Evolutionary conservation across 192 early-diverging fungal species (phyloP).

Genomic region (Dimargaris cristalligena): DNA sequence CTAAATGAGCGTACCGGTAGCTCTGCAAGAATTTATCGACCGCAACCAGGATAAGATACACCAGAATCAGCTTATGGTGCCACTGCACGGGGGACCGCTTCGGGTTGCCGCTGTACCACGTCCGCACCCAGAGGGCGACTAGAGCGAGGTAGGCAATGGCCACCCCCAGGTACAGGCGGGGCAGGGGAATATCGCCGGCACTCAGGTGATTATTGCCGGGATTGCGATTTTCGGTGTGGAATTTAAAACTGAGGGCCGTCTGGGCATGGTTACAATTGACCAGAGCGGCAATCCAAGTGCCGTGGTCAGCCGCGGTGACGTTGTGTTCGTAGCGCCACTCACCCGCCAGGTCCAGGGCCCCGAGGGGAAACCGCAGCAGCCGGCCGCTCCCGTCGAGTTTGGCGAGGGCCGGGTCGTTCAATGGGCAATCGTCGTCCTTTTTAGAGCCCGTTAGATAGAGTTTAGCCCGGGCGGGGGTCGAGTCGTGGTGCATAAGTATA

Average conservation of each 20-base stretch:
- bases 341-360: slow-evolving; percentile 5
- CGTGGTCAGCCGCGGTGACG: slow-evolving; percentile 19
- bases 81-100: neutral
- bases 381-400: slow-evolving; percentile 23
- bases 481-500: slow-evolving; percentile 14
- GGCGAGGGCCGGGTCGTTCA: slow-evolving; percentile 23
- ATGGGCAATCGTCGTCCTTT: slow-evolving; percentile 15
- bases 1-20: slow-evolving; percentile 17
- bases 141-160: slow-evolving; percentile 22
- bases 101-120: neutral
- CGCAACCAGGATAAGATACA: slow-evolving; percentile 25
- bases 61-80: slow-evolving; percentile 12
- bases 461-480: slow-evolving; percentile 12
- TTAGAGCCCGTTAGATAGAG: slow-evolving; percentile 15
- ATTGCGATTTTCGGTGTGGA: slow-evolving; percentile 29
- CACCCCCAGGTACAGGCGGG: slow-evolving; percentile 22
- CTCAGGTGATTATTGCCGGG: slow-evolving; percentile 30
- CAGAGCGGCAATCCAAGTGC: slow-evolving; percentile 27
- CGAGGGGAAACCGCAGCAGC: slow-evolving; percentile 15
- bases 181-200: slow-evolving; percentile 34
- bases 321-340: slow-evolving; percentile 17
- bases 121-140: slow-evolving; percentile 18
- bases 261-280: slow-evolving; percentile 28
- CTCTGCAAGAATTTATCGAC: slow-evolving; percentile 25
- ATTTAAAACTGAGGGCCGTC: slow-evolving; percentile 11